A percentile compares a stretch with the other conserved stretches of the same genome.
phyloP scores from a whole-genome alignment of 805 yeast genomes.

The Naumovozyma baii region DNA sequence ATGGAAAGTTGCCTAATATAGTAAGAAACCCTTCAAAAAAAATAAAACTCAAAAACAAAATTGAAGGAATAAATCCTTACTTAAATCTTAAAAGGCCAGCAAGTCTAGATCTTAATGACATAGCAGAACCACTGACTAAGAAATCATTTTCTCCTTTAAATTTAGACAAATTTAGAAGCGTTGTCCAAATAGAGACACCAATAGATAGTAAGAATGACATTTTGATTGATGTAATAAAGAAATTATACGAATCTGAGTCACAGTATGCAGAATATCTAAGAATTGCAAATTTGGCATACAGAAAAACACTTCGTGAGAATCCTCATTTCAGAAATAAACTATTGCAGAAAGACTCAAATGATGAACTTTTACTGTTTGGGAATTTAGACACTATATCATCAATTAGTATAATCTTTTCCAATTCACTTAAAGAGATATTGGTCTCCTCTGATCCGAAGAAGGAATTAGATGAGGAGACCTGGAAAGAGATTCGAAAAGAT shows the following conservation, averaged over 20 bases:
- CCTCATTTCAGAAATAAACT: constrained; percentile 26
- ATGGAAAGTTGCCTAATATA: constrained; percentile 15
- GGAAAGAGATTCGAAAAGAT: constrained; percentile 7
- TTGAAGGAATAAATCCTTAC: not conserved
- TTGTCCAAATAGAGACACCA: constrained; percentile 5
- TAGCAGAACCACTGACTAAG: constrained; percentile 11
- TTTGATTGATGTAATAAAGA: constrained; percentile 14
- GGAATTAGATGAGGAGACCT: constrained; percentile 6
- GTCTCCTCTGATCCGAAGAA: not conserved
- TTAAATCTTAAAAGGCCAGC: constrained; percentile 16
- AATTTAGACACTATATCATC: constrained; percentile 34
- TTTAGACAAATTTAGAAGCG: constrained; percentile 13
- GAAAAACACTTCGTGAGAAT: constrained; percentile 27
- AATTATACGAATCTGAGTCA: constrained; percentile 30
- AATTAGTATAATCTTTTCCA: constrained; percentile 28
- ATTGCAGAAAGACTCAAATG: constrained; percentile 19
- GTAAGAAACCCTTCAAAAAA: not conserved
- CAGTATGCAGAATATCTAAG: constrained; percentile 27
- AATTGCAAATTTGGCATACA: constrained; percentile 26
- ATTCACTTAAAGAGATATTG: constrained; percentile 5
- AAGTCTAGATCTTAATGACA: constrained; percentile 16
- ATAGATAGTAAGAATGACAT: constrained; percentile 6
- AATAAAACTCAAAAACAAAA: not conserved
- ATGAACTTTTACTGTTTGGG: constrained; percentile 35
- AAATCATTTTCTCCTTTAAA: constrained; percentile 33